Conservation (phyloP, 352 stramenopile genomes). For the Globisporangium spiculum region DNA sequence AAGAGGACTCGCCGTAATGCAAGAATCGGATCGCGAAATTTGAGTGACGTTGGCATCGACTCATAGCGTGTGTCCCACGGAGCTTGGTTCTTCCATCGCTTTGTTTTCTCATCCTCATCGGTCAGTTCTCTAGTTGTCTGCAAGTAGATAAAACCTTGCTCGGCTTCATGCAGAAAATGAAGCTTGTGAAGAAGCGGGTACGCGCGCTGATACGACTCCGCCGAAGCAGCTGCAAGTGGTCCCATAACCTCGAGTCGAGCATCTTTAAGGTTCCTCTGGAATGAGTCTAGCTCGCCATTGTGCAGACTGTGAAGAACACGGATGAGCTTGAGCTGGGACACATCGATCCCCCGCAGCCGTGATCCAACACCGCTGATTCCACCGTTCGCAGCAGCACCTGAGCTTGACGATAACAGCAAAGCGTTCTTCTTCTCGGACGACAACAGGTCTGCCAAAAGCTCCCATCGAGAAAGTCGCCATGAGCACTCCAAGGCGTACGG, state of each 20-base stretch:
- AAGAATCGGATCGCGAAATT: slow-evolving; percentile 82
- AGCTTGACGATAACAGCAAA: slow-evolving; percentile 35
- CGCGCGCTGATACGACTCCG: slow-evolving; percentile 72
- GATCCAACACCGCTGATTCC: background rate
- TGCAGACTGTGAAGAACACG: slow-evolving; percentile 81
- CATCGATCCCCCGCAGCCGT: slow-evolving; percentile 60
- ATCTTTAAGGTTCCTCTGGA: slow-evolving; percentile 61
- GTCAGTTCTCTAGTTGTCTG: slow-evolving; percentile 26
- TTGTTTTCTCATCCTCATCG: slow-evolving; percentile 26
- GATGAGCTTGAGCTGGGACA: slow-evolving; percentile 76
- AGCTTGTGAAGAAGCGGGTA: slow-evolving; percentile 77
- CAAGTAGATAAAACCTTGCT: slow-evolving; percentile 68
- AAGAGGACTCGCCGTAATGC: slow-evolving; percentile 79
- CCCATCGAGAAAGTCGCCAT: slow-evolving; percentile 84
- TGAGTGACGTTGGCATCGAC: slow-evolving; percentile 70
- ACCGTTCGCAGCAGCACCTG: slow-evolving; percentile 1
- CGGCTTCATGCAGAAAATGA: slow-evolving; percentile 74
- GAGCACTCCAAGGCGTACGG: slow-evolving; percentile 80
- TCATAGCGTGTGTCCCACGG: slow-evolving; percentile 73
- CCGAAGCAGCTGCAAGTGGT: slow-evolving; percentile 59
- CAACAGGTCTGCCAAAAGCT: slow-evolving; percentile 70
- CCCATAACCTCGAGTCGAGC: slow-evolving; percentile 70
- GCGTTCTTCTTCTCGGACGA: slow-evolving; percentile 73
- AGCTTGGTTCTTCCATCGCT: slow-evolving; percentile 55
- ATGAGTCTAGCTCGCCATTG: slow-evolving; percentile 42